Evolutionary conservation across 768 basidiomycete species (phyloP), one percentile per base, ranked within the genome.

Genomic region (Butyriboletus loyo): DNA sequence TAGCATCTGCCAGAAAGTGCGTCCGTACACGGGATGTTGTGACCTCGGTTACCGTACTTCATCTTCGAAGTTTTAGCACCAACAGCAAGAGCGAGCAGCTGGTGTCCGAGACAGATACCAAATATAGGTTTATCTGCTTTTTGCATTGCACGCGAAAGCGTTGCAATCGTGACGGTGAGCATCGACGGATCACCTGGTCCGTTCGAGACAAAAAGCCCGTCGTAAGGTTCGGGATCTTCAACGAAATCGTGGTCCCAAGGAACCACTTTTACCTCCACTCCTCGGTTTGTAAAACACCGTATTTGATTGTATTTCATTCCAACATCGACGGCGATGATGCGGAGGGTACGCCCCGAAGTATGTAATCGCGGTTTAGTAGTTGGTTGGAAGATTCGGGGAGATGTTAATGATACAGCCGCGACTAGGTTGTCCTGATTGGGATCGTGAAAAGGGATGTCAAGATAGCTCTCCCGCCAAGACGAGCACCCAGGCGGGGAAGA

Each of bases 271-370:
- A 98, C 78, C 70, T 98, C 92, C 32, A 98, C 83, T 44, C 97
- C 97, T 31, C 97, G 87, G 34, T 83, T 77, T 38, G 82, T 84
- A 74, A 99, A 98, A 76, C 97, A 99, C 31, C 97, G 83, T 61
- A 98, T 94, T 72, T 99, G 97, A 72, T 98, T 98, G 77, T 90
- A 97, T 73, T 99, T 99, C 92, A 98, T 98, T n/a, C 97, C 97
- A 46, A 98, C 96, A 68, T 99, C 97, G 53, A 98, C 74, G 6
- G 92, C 93, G 15, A 99, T 65, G 27, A 99, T 82, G 54, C 97
- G 88, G 28, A 98, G 67, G 1, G 83, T 73, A 45, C 94, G 83
- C 28, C 89, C 91, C 1, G 83, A 85, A 3, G 91, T 88, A 66
- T 97, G 91, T 31, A 82, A 67, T 48, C 75, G 81, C 22, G 83